Percentiles rank a stretch among this genome's conserved stretches.
These are phyloP conservation scores for Phoma sp. DNA, from an alignment of 2,329 filamentous ascomycete species.

Conservation along the genomic window DNA sequence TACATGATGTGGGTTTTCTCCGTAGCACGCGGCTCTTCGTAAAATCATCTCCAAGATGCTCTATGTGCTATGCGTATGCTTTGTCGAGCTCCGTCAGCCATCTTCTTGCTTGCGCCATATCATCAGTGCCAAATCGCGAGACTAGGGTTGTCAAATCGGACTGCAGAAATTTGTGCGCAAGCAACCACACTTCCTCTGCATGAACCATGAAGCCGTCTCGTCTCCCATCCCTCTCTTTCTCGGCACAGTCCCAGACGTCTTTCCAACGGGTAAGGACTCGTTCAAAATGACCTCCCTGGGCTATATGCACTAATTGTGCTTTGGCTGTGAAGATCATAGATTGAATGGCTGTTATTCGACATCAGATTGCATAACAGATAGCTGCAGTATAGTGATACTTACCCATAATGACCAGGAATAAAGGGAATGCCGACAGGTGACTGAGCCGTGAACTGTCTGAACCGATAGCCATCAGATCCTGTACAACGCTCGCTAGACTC, in stretches of 20 bases:
- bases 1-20: not conserved
- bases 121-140: not conserved
- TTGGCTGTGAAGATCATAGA: slow-evolving; percentile 2
- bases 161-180: not conserved
- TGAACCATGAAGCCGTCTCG: not conserved
- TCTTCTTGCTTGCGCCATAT: not conserved
- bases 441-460: not conserved
- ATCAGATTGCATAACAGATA: not conserved
- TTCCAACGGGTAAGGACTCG: slow-evolving; percentile 11
- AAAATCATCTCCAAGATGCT: no score
- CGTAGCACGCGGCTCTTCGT: not conserved
- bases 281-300: not conserved
- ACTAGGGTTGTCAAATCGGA: not conserved
- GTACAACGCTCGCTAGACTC: not conserved
- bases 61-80: not conserved
- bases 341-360: not conserved
- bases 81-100: slow-evolving; percentile 2
- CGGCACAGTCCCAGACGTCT: not conserved
- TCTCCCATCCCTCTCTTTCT: not conserved
- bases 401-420: slow-evolving; percentile 1
- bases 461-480: not conserved
- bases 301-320: not conserved
- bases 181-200: slow-evolving; percentile 1
- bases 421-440: not conserved
- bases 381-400: not conserved